Percentiles rank a stretch among this genome's conserved stretches.
Conservation (phyloP, 352 stramenopile species). For the Phytophthora idaei region DNA sequence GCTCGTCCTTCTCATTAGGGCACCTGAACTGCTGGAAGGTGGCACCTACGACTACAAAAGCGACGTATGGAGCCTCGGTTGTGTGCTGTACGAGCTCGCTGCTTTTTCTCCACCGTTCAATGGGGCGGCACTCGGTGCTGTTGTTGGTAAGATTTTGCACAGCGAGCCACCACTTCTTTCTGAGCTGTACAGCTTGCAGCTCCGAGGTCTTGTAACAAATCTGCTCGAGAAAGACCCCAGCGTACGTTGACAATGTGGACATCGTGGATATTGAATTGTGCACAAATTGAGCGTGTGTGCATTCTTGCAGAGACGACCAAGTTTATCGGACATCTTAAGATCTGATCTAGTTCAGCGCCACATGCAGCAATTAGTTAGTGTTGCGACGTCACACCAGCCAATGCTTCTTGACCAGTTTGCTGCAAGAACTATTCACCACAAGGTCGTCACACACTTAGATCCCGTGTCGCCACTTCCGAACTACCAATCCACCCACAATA, state of each 20-base stretch:
- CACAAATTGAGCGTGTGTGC: not conserved
- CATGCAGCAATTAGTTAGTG: conserved; percentile 39
- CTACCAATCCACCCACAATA: not conserved
- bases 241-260: conserved; percentile 14
- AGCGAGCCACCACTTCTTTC: conserved; percentile 37
- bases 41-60: conserved; percentile 66
- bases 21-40: conserved; percentile 78
- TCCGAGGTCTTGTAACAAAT: conserved; percentile 35
- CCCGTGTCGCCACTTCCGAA: conserved; percentile 3
- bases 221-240: conserved; percentile 55
- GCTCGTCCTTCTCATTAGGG: conserved; percentile 32
- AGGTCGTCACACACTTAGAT: not conserved
- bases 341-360: conserved; percentile 35
- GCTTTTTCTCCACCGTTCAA: conserved; percentile 64
- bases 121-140: conserved; percentile 54
- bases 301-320: conserved; percentile 30
- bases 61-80: conserved; percentile 87
- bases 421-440: conserved; percentile 1
- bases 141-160: conserved; percentile 64
- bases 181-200: conserved; percentile 30
- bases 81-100: conserved; percentile 82
- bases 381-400: conserved; percentile 36
- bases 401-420: conserved; percentile 35
- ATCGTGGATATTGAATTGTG: not conserved
- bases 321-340: conserved; percentile 28